A percentile compares a stretch with the other conserved stretches of the same genome.
These are phyloP conservation scores for Cyclotella sp. DNA, from an alignment of 108 stramenopile genomes.

Conservation along the genomic window DNA sequence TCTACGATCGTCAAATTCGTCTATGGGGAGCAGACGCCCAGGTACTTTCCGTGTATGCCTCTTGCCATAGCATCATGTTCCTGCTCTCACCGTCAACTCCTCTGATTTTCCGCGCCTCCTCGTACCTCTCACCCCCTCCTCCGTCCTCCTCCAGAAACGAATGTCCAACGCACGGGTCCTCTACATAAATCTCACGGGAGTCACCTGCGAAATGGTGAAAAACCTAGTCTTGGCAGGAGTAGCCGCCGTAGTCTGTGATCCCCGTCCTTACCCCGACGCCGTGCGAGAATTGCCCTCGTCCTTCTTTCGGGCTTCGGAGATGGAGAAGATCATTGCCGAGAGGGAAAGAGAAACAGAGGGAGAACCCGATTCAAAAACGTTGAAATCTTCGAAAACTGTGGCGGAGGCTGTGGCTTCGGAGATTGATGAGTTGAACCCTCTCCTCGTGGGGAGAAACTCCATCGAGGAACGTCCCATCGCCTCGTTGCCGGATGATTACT, in stretches of 20 bases:
- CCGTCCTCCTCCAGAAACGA: slow-evolving; percentile 52
- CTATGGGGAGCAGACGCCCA: slow-evolving; percentile 97
- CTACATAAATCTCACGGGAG: slow-evolving; percentile 88
- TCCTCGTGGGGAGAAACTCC: slow-evolving; percentile 78
- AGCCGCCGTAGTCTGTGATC: slow-evolving; percentile 81
- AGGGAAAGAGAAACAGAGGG: slow-evolving; percentile 3
- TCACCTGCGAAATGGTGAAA: slow-evolving; percentile 88
- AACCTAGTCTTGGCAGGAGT: slow-evolving; percentile 95
- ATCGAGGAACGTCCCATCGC: slow-evolving; percentile 59
- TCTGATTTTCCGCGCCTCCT: slow-evolving; percentile 1
- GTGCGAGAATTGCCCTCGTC: slow-evolving; percentile 55
- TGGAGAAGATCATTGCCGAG: slow-evolving; percentile 34
- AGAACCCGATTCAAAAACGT: slow-evolving; percentile 51
- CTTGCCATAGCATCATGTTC: background rate
- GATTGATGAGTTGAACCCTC: slow-evolving; percentile 91
- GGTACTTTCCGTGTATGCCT: slow-evolving; percentile 25
- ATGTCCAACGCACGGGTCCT: slow-evolving; percentile 89
- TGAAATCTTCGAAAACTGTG: slow-evolving; percentile 57
- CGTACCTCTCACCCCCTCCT: background rate
- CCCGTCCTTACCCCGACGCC: slow-evolving; percentile 65
- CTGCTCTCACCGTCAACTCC: background rate
- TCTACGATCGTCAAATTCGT: slow-evolving; percentile 97
- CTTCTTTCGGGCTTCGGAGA: slow-evolving; percentile 53
- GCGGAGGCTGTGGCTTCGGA: slow-evolving; percentile 72
- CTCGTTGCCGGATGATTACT: slow-evolving; percentile 66